phyloP scores from a whole-genome alignment of 352 stramenopile species.

The Globisporangium nagaii region DNA sequence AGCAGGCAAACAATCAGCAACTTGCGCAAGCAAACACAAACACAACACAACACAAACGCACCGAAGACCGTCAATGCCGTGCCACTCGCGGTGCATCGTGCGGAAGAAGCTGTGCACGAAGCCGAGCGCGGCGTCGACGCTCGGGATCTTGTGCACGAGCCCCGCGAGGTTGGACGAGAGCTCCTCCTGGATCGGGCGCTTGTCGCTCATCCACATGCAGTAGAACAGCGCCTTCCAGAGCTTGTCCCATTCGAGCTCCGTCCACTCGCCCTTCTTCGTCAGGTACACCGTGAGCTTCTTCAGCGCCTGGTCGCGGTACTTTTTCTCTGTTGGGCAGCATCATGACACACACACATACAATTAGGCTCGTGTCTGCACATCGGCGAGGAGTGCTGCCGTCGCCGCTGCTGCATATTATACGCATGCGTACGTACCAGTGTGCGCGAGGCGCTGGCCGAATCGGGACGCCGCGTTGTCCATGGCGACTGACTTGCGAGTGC shows the following conservation, averaged over 20 bases:
- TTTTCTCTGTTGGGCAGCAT: constrained; percentile 53
- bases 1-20: not conserved
- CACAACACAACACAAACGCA: not conserved
- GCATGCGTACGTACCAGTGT: constrained; percentile 57
- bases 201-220: constrained; percentile 90
- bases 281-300: constrained; percentile 81
- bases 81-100: constrained; percentile 84
- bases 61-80: constrained; percentile 77
- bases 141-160: constrained; percentile 59
- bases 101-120: constrained; percentile 82
- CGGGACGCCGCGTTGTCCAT: constrained; percentile 78
- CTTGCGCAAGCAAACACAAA: not conserved
- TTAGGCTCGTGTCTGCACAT: constrained; percentile 2
- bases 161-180: constrained; percentile 57
- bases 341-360: constrained; percentile 10
- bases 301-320: constrained; percentile 76
- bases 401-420: no score
- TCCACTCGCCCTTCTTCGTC: constrained; percentile 60
- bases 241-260: constrained; percentile 78
- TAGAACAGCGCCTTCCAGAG: constrained; percentile 89
- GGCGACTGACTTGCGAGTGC: not conserved
- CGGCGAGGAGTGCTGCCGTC: no score
- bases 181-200: constrained; percentile 74
- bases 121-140: constrained; percentile 30
- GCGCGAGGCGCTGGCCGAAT: constrained; percentile 80